Evolutionary conservation across 371 early-diverging fungal species (phyloP), one percentile per base, ranked within the genome.

Genomic region (Mucor sp.): DNA sequence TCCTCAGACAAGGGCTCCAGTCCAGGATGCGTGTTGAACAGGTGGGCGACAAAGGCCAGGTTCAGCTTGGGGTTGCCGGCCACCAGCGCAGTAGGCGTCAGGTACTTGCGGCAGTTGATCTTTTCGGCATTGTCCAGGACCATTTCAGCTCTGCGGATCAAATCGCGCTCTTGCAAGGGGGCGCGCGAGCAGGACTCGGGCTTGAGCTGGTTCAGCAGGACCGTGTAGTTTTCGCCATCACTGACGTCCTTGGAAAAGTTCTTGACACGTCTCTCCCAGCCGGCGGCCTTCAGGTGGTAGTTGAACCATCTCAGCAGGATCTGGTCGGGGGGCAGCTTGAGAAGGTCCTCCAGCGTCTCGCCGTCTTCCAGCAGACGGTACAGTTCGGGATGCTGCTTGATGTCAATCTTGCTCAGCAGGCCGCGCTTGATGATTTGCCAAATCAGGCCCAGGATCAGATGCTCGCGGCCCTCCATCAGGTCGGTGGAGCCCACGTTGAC

Each of bases 341-440:
- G 79, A 75, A 98, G 93, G 56, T 94, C 93, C 65, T 95, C 96
- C 35, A 98, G 81, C 19, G 91, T 91, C 83, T 98, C 99, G 58
- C 90, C 95, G 33, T 92, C 87, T 68, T 97, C 94, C 68, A 98
- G 79, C 62, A 98, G 84, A 41, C 98, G 92, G 76, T 96, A 97
- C 68, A 98, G 82, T 78, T 98, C 99, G 5, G 99, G 99, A 76
- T 98, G 98, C 50, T 93, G 87, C 78, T 95, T 93, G 75, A 98
- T 94, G 82, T 97, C 96, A 76, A 97, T 94, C 81, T 94, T 95
- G 76, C 94, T 93, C 65, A 93, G 85, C 69, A 97, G 83, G 69
- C 97, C 97, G 56, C 95, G 94, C 82, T 97, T 97, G 85, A 98
- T 96, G 70, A 98, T 97, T 74, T 98, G 98, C 98, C 98, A 98